Percentiles rank a stretch among this genome's conserved stretches.
phyloP scores from a whole-genome alignment of 345 rosid species.

The Physaria fendleri region DNA sequence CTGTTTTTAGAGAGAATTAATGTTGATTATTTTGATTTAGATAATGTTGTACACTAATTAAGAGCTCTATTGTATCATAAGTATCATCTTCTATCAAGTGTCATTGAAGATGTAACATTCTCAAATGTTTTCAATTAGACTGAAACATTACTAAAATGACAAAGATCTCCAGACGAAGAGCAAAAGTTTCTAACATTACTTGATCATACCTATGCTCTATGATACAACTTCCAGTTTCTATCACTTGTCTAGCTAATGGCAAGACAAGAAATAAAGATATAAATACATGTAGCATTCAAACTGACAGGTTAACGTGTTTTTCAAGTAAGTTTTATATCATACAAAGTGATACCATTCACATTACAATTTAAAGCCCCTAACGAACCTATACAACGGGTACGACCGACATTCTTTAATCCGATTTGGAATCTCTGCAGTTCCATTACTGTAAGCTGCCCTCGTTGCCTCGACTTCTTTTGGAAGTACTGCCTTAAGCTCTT shows the following conservation, averaged over 20 bases:
- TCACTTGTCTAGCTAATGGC: slow-evolving; percentile 1
- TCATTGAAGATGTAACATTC: background rate
- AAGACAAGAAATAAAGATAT: too few relatives aligned
- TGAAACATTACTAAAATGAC: background rate
- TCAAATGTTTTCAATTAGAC: background rate
- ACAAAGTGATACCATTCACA: slow-evolving; percentile 16
- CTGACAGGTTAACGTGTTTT: background rate
- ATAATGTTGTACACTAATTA: slow-evolving; percentile 24
- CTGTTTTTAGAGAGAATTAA: slow-evolving; percentile 13
- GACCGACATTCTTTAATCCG: slow-evolving; percentile 62
- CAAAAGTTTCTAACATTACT: background rate
- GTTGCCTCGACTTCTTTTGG: slow-evolving; percentile 59
- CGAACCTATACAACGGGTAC: slow-evolving; percentile 58
- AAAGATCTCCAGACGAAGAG: too few relatives aligned
- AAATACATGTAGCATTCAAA: too few relatives aligned
- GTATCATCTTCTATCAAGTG: slow-evolving; percentile 6
- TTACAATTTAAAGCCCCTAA: slow-evolving; percentile 36
- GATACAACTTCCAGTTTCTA: background rate
- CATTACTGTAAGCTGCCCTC: slow-evolving; percentile 40
- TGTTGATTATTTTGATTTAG: slow-evolving; percentile 24
- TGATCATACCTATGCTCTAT: slow-evolving; percentile 3
- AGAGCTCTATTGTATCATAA: slow-evolving; percentile 26
- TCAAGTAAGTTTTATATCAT: slow-evolving; percentile 5
- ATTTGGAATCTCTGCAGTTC: slow-evolving; percentile 43
- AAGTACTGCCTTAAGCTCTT: slow-evolving; percentile 42